Conservation (phyloP, 2,329 filamentous ascomycete species). For the Microdochium nivale region DNA sequence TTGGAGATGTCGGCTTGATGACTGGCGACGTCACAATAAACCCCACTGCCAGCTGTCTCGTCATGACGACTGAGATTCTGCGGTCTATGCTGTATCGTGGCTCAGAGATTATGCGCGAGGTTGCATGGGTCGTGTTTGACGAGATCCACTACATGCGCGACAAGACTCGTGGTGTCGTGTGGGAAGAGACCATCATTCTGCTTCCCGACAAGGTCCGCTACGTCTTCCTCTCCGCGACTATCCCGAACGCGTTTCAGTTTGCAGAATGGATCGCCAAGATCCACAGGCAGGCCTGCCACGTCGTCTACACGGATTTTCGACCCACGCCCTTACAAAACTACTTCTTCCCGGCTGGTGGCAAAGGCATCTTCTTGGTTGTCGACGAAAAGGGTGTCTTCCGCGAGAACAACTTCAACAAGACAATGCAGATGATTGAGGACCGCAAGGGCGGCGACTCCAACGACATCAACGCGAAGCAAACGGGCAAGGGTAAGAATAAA, state of each 20-base stretch:
- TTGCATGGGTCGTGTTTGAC: slow-evolving; percentile 96
- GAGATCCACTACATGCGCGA: slow-evolving; percentile 99
- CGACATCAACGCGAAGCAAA: slow-evolving; percentile 70
- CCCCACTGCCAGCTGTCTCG: slow-evolving; percentile 91
- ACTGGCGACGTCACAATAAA: slow-evolving; percentile 99
- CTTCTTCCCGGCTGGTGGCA: slow-evolving; percentile 88
- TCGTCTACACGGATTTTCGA: slow-evolving; percentile 97
- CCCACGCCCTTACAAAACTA: slow-evolving; percentile 96
- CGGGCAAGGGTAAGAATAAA: slow-evolving; percentile 87
- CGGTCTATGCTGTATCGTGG: slow-evolving; percentile 97
- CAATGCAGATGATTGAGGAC: slow-evolving; percentile 83
- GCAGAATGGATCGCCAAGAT: slow-evolving; percentile 99
- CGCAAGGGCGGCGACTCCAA: slow-evolving; percentile 78
- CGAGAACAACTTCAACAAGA: slow-evolving; percentile 94
- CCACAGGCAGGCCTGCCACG: slow-evolving; percentile 94
- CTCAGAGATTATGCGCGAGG: slow-evolving; percentile 98
- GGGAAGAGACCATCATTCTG: slow-evolving; percentile 98
- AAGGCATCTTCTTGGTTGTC: slow-evolving; percentile 88
- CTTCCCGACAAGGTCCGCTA: slow-evolving; percentile 98
- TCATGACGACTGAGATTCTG: slow-evolving; percentile 99
- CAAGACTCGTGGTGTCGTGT: slow-evolving; percentile 88
- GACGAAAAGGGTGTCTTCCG: slow-evolving; percentile 96
- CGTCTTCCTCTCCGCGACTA: slow-evolving; percentile 95
- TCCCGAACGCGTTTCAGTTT: slow-evolving; percentile 98
- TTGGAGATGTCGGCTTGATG: slow-evolving; percentile 96